These are phyloP conservation scores for Paecilomyces variotii DNA, from an alignment of 2,329 filamentous ascomycete genomes.

Conservation along the genomic window DNA sequence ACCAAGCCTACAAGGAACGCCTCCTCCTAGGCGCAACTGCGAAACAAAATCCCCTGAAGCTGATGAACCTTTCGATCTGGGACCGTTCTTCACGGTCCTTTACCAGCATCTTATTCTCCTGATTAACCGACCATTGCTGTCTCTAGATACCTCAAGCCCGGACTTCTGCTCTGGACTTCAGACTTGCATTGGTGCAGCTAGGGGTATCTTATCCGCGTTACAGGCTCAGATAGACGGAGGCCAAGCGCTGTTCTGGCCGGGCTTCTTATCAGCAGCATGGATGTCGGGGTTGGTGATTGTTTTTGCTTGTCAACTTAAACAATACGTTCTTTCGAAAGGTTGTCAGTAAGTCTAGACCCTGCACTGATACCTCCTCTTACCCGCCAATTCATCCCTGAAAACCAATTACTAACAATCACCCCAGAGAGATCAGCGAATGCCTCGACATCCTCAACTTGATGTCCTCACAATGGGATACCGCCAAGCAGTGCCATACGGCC, in stretches of 20 bases:
- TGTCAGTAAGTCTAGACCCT: slow-evolving; percentile 17
- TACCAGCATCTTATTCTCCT: slow-evolving; percentile 35
- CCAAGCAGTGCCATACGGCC: slow-evolving; percentile 31
- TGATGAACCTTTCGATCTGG: slow-evolving; percentile 21
- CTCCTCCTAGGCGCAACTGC: background rate
- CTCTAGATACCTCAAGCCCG: slow-evolving; percentile 27
- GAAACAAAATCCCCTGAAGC: background rate
- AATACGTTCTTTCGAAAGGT: slow-evolving; percentile 28
- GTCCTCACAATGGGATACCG: slow-evolving; percentile 33
- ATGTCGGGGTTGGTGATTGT: slow-evolving; percentile 35
- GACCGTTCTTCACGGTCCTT: slow-evolving; percentile 34
- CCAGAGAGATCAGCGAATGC: slow-evolving; percentile 29
- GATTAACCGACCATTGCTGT: slow-evolving; percentile 32
- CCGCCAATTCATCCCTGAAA: background rate
- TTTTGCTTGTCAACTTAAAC: slow-evolving; percentile 33
- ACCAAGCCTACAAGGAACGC: slow-evolving; percentile 15
- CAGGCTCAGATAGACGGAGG: slow-evolving; percentile 21
- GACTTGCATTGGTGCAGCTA: slow-evolving; percentile 32
- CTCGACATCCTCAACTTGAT: slow-evolving; percentile 24
- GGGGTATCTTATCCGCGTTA: slow-evolving; percentile 30
- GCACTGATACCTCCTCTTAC: background rate
- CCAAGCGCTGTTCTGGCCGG: slow-evolving; percentile 33
- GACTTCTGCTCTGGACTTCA: slow-evolving; percentile 35
- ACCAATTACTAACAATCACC: background rate
- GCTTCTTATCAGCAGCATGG: slow-evolving; percentile 32